Base-by-base conservation (phyloP, 768 basidiomycete genomes). In the Boletus pseudopeckii region DNA sequence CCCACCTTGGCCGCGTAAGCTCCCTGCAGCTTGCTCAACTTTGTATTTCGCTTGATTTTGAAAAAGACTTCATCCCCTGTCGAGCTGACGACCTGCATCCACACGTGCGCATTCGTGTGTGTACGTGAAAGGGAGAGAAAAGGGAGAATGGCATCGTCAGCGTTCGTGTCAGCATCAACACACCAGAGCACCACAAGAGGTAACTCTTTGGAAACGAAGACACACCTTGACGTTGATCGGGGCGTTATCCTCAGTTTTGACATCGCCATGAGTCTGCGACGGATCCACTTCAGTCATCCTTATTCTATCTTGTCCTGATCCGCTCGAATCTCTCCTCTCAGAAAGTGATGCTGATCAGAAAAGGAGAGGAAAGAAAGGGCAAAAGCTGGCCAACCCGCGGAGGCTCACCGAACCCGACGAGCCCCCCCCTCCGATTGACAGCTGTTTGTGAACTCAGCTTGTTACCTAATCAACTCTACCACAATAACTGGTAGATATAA, bases 21-120 rank as follows among this genome's bases (percentile, higher is more conserved):
- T 56, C 84, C 89, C 69, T 93, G 90, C 24, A 96, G 81, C 76
- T 96, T 97, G 78, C 84, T 89, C 62, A 97, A 74, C 76, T 88
- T 93, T 41, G 93, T 95, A 72, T 81, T 89, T 66, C 88, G 83
- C 75, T 95, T 97, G 75, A 97, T 95, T 80, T 97, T 96, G 81
- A 97, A 97, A 74, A 89, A 96, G 26, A 96, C 90, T 69, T 95
- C 92, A 33, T 94, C 90, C 53, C 90, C 91, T 13, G 74, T 69
- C 36, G 87, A 79, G 60, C 81, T 85, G 42, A 86, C 81, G 45
- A 92, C 90, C 90, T 92, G 13, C 5, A 1, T 7, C 2, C 0
- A 15, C 22, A 13, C 13, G 7, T 1, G 18, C 26, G 24, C 13
- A 32, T 13, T 22, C 24, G 43, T 17, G 28, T 30, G 32, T 2